Evolutionary conservation across 1,284 basidiomycete species (phyloP).

Genomic region (Pseudomicrostroma phylloplanum): DNA sequence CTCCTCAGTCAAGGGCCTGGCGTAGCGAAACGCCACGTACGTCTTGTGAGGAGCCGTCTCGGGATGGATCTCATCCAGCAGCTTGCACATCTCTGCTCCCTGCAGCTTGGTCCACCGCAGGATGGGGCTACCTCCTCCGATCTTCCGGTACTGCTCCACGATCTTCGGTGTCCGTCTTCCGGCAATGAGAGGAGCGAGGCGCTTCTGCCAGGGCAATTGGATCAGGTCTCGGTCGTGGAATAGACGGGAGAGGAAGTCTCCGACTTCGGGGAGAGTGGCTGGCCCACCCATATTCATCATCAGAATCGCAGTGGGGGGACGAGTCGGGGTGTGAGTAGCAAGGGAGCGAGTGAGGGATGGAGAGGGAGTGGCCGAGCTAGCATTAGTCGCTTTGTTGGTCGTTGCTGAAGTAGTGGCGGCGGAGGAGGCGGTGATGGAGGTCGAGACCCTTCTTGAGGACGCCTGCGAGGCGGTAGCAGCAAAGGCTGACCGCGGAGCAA

Average conservation of each 20-base stretch:
- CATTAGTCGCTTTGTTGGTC: no score
- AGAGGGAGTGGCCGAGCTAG: no score
- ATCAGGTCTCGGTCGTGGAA: slow-evolving; percentile 95
- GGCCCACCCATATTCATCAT: slow-evolving; percentile 99
- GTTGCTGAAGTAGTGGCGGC: no score
- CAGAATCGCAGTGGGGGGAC: slow-evolving; percentile 65
- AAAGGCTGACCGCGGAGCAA: no score
- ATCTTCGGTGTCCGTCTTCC: slow-evolving; percentile 86
- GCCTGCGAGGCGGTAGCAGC: no score
- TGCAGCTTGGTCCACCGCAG: slow-evolving; percentile 81
- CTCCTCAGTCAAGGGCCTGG: slow-evolving; percentile 77
- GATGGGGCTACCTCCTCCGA: slow-evolving; percentile 98
- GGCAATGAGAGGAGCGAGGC: slow-evolving; percentile 83
- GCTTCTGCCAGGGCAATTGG: slow-evolving; percentile 77
- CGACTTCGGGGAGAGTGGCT: slow-evolving; percentile 59
- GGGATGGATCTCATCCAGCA: slow-evolving; percentile 89
- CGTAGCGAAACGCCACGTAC: slow-evolving; percentile 67
- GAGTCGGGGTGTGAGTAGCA: not conserved
- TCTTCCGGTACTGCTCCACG: slow-evolving; percentile 85
- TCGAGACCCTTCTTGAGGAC: no score
- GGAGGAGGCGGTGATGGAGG: no score
- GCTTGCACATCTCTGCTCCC: slow-evolving; percentile 78
- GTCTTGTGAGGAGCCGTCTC: slow-evolving; percentile 89
- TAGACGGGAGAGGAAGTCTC: slow-evolving; percentile 77
- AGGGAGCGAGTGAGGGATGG: no score